These are phyloP conservation scores for Trifolium pratense DNA, from an alignment of 306 rosid genomes.

Conservation along the genomic window DNA sequence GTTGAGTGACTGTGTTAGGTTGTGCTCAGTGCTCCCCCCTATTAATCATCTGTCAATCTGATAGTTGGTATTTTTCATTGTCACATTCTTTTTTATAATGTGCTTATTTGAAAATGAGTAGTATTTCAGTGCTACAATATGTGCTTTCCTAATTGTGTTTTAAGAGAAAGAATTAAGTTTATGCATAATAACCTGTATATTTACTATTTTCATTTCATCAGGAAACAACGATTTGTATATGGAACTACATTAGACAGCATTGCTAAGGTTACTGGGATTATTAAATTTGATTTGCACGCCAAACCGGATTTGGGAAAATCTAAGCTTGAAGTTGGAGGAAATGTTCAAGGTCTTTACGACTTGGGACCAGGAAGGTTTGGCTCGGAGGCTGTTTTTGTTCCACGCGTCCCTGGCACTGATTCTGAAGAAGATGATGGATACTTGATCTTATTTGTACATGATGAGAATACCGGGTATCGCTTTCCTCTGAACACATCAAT, in stretches of 20 bases:
- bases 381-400: slow-evolving; percentile 88
- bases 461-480: slow-evolving; percentile 75
- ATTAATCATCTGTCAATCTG: no score
- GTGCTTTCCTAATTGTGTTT: not conserved
- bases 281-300: slow-evolving; percentile 87
- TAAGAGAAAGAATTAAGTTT: not conserved
- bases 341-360: slow-evolving; percentile 76
- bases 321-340: slow-evolving; percentile 85
- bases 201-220: slow-evolving; percentile 42
- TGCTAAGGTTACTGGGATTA: slow-evolving; percentile 73
- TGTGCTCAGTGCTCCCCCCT: no score
- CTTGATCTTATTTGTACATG: slow-evolving; percentile 79
- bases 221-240: slow-evolving; percentile 81
- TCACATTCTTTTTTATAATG: no score
- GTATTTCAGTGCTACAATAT: no score
- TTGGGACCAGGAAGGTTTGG: slow-evolving; percentile 89
- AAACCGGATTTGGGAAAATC: slow-evolving; percentile 67
- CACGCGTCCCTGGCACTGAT: slow-evolving; percentile 63
- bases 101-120: no score
- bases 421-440: slow-evolving; percentile 97
- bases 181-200: not conserved
- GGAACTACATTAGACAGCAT: slow-evolving; percentile 76
- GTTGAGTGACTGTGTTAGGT: no score
- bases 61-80: no score
- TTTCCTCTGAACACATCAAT: slow-evolving; percentile 14